Evolutionary conservation across 495 filamentous ascomycete species (phyloP).

Genomic region (Penicillium verhagenii): DNA sequence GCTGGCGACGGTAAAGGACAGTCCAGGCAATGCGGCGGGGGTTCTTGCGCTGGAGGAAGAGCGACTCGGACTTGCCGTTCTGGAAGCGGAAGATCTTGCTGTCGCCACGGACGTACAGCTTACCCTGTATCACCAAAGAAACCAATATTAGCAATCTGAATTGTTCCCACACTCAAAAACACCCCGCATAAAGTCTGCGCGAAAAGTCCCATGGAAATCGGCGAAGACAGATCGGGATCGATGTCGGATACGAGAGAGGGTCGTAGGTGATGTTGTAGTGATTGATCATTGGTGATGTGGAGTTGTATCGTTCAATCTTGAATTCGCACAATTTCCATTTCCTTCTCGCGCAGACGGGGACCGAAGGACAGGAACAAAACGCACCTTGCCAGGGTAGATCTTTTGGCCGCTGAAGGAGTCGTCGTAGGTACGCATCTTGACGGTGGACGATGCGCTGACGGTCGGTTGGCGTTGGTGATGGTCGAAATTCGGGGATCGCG

Average conservation of each 20-base stretch:
- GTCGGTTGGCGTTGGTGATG: constrained; percentile 52
- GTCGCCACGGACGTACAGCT: constrained; percentile 98
- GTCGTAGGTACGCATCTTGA: constrained; percentile 97
- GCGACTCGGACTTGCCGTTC: constrained; percentile 98
- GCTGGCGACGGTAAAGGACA: constrained; percentile 93
- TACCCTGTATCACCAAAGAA: constrained; percentile 64
- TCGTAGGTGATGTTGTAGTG: constrained; percentile 5
- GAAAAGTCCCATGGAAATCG: background rate
- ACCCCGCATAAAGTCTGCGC: constrained; percentile 5
- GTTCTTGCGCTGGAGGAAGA: constrained; percentile 99
- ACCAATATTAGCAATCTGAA: constrained; percentile 25
- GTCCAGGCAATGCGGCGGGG: constrained; percentile 99
- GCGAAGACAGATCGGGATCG: background rate
- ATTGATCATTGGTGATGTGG: constrained; percentile 7
- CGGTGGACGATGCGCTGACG: constrained; percentile 53
- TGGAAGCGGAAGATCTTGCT: constrained; percentile 99
- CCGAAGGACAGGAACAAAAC: constrained; percentile 32
- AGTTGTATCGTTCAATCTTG: constrained; percentile 5
- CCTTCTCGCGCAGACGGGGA: constrained; percentile 20
- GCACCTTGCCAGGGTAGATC: constrained; percentile 99
- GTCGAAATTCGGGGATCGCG: constrained; percentile 47
- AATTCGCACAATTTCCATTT: constrained; percentile 18
- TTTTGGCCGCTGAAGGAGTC: constrained; percentile 96
- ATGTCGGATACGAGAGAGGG: background rate
- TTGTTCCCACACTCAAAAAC: background rate